Percentiles rank a stretch among this genome's conserved stretches.
Conservation (phyloP, 108 stramenopile genomes). For the Mediolabrus comicus region DNA sequence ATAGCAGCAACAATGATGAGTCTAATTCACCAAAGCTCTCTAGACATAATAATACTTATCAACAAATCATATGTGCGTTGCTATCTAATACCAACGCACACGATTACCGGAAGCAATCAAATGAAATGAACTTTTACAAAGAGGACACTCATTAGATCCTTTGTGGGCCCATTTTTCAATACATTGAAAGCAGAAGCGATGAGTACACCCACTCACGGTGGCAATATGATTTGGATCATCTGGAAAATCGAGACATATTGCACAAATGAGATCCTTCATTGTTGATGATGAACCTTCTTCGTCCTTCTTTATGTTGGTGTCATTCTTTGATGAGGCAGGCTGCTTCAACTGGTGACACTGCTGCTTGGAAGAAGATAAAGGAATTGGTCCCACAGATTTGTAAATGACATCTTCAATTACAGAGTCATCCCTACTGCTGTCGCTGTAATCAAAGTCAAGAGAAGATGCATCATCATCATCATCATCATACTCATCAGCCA, state of each 20-base stretch:
- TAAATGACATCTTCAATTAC: not conserved
- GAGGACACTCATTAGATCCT: slow-evolving; percentile 3
- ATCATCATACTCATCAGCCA: not conserved
- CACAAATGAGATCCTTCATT: not conserved
- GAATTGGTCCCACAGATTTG: not conserved
- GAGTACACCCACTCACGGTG: slow-evolving; percentile 3
- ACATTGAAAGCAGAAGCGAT: slow-evolving; percentile 5
- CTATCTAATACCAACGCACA: slow-evolving; percentile 15
- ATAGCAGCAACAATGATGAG: too few species aligned
- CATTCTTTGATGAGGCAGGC: not conserved
- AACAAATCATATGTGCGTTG: not conserved
- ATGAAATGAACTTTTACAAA: slow-evolving; percentile 16
- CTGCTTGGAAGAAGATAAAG: too few species aligned
- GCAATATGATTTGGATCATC: not conserved
- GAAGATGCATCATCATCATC: not conserved
- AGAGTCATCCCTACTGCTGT: not conserved
- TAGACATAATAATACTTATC: not conserved
- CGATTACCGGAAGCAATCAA: not conserved
- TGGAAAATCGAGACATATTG: not conserved
- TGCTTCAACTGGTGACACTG: too few species aligned
- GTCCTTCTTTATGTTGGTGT: too few species aligned
- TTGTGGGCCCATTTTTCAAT: slow-evolving; percentile 1
- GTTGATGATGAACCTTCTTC: too few species aligned
- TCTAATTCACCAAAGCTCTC: not conserved
- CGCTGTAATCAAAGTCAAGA: too few species aligned